A percentile compares a stretch with the other conserved stretches of the same genome.
Evolutionary conservation across 1,284 basidiomycete genomes (phyloP).

Genomic region (Puccinia hordei): DNA sequence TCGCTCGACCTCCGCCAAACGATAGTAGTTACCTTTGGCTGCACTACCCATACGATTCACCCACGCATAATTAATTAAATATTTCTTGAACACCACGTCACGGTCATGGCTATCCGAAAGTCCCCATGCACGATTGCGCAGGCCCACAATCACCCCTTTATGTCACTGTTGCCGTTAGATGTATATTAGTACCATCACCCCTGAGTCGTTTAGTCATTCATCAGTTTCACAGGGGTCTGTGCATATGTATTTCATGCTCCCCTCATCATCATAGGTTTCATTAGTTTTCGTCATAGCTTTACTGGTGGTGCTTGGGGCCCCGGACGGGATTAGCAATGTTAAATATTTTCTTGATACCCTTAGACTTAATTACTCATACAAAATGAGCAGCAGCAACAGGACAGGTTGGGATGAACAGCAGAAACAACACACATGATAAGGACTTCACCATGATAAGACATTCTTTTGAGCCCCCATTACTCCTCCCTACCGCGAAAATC

Average conservation of each 20-base stretch:
- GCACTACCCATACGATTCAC: not conserved
- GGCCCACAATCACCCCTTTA: not conserved
- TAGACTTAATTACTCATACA: no score
- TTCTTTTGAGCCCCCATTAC: no score
- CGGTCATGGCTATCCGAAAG: no score
- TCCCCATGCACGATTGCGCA: not conserved
- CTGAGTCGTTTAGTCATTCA: not conserved
- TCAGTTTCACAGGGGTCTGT: not conserved
- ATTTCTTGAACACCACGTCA: no score
- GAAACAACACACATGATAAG: no score
- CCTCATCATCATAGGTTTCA: not conserved
- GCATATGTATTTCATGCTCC: not conserved
- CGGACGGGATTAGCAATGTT: not conserved
- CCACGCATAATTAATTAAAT: no score
- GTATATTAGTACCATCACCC: not conserved
- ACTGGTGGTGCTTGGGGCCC: not conserved
- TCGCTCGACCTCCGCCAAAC: slow-evolving; percentile 42
- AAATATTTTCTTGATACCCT: not conserved
- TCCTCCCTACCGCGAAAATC: no score
- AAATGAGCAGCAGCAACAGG: no score
- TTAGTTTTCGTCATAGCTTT: not conserved
- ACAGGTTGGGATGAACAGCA: no score
- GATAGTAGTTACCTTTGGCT: not conserved
- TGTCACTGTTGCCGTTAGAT: not conserved
- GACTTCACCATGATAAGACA: no score